phyloP scores from a whole-genome alignment of 2,329 filamentous ascomycete genomes.

The Colletotrichum melonis region DNA sequence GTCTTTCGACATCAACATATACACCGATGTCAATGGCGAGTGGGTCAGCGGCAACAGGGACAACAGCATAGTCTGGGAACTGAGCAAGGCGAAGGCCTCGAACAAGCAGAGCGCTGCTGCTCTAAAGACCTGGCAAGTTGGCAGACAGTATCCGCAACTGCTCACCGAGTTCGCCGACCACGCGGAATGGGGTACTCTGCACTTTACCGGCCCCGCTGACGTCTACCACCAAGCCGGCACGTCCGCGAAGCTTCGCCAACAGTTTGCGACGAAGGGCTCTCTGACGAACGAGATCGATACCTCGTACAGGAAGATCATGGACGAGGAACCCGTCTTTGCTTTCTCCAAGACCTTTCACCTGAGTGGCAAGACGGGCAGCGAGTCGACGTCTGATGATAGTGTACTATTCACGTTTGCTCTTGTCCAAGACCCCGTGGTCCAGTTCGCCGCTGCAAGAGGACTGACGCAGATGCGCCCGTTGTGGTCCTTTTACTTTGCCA shows the following conservation, averaged over 20 bases:
- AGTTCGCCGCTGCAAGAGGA: slow-evolving; percentile 81
- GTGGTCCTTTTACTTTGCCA: slow-evolving; percentile 81
- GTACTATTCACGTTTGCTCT: slow-evolving; percentile 81
- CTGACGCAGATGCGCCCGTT: slow-evolving; percentile 82
- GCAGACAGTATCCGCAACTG: slow-evolving; percentile 70
- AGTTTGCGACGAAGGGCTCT: slow-evolving; percentile 75
- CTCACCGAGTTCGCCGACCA: slow-evolving; percentile 80
- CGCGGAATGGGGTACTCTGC: slow-evolving; percentile 85
- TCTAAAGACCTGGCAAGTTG: slow-evolving; percentile 76
- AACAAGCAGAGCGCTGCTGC: slow-evolving; percentile 47
- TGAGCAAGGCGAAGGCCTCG: slow-evolving; percentile 58
- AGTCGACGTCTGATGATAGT: slow-evolving; percentile 55
- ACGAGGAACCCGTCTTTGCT: slow-evolving; percentile 85
- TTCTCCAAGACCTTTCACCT: slow-evolving; percentile 76
- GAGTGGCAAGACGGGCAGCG: slow-evolving; percentile 39
- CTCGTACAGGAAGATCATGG: slow-evolving; percentile 77
- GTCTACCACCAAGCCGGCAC: slow-evolving; percentile 78
- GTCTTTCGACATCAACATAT: slow-evolving; percentile 71
- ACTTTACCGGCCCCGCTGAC: slow-evolving; percentile 78
- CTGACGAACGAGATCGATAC: slow-evolving; percentile 75
- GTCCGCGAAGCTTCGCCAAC: slow-evolving; percentile 72
- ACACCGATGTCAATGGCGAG: slow-evolving; percentile 78
- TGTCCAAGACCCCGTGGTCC: slow-evolving; percentile 81
- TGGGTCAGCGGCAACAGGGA: slow-evolving; percentile 84
- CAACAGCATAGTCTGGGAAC: slow-evolving; percentile 77